Evolutionary conservation across 2,329 filamentous ascomycete species (phyloP).

Genomic region (Exophiala xenobiotica): DNA sequence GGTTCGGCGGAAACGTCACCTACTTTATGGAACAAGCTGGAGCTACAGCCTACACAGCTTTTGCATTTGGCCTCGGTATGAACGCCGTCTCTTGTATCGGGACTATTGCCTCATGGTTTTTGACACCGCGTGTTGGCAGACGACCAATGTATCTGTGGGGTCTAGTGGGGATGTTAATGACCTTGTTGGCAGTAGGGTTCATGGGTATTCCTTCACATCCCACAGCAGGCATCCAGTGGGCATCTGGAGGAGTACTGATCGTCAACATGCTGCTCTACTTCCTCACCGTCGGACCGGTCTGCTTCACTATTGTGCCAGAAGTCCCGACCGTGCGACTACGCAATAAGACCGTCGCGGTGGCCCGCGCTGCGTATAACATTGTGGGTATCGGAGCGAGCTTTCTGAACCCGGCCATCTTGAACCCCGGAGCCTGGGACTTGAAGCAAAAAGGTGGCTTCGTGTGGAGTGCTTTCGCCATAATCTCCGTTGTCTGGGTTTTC

Average conservation of each 20-base stretch:
- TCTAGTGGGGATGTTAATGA: conserved; percentile 66
- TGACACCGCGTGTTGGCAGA: conserved; percentile 74
- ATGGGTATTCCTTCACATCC: neutral
- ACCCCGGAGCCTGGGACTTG: conserved; percentile 37
- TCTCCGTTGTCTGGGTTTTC: conserved; percentile 40
- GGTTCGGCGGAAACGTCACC: conserved; percentile 63
- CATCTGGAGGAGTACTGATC: neutral
- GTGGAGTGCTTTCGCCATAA: conserved; percentile 36
- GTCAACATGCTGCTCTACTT: neutral
- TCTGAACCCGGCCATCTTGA: conserved; percentile 19
- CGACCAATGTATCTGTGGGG: conserved; percentile 72
- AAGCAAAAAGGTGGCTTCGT: conserved; percentile 38
- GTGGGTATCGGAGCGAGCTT: neutral
- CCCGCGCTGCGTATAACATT: conserved; percentile 24
- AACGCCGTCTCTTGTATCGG: conserved; percentile 71
- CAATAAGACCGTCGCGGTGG: conserved; percentile 55
- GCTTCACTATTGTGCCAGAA: conserved; percentile 54
- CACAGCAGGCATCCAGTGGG: neutral
- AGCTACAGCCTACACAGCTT: conserved; percentile 49
- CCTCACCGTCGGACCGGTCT: conserved; percentile 53
- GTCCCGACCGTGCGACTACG: conserved; percentile 54
- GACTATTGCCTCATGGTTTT: conserved; percentile 74
- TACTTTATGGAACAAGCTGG: conserved; percentile 59
- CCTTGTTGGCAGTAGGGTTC: neutral
- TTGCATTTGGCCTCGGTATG: conserved; percentile 58